Conservation (phyloP, 2,329 filamentous ascomycete genomes). For the Neocatenulostroma microsporum region DNA sequence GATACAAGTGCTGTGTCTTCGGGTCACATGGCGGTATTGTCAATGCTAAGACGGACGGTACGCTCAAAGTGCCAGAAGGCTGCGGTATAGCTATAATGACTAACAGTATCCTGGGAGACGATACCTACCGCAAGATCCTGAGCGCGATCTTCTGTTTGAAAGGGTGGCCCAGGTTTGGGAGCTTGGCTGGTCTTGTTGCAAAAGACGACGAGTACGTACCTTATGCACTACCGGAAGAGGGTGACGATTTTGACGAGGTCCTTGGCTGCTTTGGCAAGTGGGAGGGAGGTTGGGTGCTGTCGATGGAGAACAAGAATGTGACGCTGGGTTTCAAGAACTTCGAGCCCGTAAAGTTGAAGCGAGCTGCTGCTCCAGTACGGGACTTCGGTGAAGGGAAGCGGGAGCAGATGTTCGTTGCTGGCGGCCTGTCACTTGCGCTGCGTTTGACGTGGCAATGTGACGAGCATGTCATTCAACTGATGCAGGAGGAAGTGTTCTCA, state of each 20-base stretch:
- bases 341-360: neutral
- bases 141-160: constrained; percentile 14
- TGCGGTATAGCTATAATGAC: constrained; percentile 16
- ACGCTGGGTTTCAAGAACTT: constrained; percentile 3
- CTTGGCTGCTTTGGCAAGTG: too few relatives aligned
- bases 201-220: constrained; percentile 9
- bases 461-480: constrained; percentile 8
- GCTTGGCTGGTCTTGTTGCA: constrained; percentile 7
- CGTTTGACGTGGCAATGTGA: constrained; percentile 6
- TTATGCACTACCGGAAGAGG: constrained; percentile 8
- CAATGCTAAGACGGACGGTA: neutral
- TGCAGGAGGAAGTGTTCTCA: constrained; percentile 8
- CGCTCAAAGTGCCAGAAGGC: neutral
- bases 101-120: constrained; percentile 11
- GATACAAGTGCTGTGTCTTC: constrained; percentile 16
- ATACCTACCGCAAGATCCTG: constrained; percentile 10
- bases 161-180: constrained; percentile 10
- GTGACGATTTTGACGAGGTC: too few relatives aligned
- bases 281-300: neutral
- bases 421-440: constrained; percentile 10
- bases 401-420: constrained; percentile 9
- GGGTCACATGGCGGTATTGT: constrained; percentile 10
- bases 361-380: constrained; percentile 3
- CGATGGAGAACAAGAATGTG: neutral
- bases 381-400: neutral